Conservation (phyloP, 805 yeast genomes). For the Starmerella vitae region DNA sequence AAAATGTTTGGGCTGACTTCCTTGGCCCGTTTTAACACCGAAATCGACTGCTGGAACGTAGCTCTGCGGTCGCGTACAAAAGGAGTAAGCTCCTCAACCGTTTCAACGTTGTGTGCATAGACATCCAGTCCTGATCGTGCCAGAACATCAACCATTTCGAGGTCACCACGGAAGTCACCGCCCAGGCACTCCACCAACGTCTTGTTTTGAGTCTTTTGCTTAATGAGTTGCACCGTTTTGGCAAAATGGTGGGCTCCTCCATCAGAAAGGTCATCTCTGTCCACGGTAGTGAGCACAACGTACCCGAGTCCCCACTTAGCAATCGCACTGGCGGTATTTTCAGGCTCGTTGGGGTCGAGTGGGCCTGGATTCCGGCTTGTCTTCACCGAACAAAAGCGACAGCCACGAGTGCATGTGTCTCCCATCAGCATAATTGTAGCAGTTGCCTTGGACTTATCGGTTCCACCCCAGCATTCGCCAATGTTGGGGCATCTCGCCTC, state of each 20-base stretch:
- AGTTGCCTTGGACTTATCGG: conserved; percentile 76
- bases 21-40: conserved; percentile 72
- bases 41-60: conserved; percentile 74
- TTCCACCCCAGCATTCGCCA: conserved; percentile 99
- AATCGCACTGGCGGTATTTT: conserved; percentile 93
- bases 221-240: conserved; percentile 72
- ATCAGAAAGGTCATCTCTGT: conserved; percentile 84
- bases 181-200: conserved; percentile 84
- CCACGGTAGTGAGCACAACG: conserved; percentile 93
- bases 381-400: conserved; percentile 94
- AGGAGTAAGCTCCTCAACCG: conserved; percentile 91
- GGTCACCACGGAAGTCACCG: conserved; percentile 91
- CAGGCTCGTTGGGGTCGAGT: conserved; percentile 94
- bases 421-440: conserved; percentile 97
- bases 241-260: conserved; percentile 91
- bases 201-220: conserved; percentile 70
- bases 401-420: conserved; percentile 98
- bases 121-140: conserved; percentile 87
- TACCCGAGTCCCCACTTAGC: conserved; percentile 97
- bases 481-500: conserved; percentile 99
- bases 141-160: conserved; percentile 61
- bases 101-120: conserved; percentile 92
- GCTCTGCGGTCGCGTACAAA: conserved; percentile 94
- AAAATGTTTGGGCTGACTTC: conserved; percentile 55
- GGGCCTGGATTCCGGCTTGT: conserved; percentile 77